Evolutionary conservation across 1,139 yeast genomes (phyloP).

Genomic region (Taphrina pruni): DNA sequence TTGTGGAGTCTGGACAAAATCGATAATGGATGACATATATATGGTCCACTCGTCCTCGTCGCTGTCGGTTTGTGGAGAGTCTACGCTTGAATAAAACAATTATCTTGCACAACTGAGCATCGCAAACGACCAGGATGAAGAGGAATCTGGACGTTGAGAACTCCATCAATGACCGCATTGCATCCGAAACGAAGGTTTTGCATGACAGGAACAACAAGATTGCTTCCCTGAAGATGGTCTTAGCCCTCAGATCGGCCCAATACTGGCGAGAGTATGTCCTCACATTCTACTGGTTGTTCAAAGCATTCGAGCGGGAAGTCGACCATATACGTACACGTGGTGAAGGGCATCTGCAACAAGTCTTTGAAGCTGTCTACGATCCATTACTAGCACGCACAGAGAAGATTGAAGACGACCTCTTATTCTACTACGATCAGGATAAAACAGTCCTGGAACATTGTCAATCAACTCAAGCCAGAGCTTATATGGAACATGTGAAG

Average conservation of each 20-base stretch:
- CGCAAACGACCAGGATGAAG: not conserved
- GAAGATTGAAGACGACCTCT: constrained; percentile 65
- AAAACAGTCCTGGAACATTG: constrained; percentile 61
- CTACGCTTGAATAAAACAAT: no score
- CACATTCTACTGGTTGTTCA: constrained; percentile 75
- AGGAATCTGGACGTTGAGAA: not conserved
- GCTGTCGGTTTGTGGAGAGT: no score
- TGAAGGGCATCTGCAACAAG: constrained; percentile 56
- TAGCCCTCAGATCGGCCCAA: constrained; percentile 75
- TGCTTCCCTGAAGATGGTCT: constrained; percentile 71
- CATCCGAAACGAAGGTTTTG: constrained; percentile 58
- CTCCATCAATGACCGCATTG: constrained; percentile 47
- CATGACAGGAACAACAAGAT: constrained; percentile 75
- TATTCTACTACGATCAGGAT: constrained; percentile 67
- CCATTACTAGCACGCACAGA: constrained; percentile 72
- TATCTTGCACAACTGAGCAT: not conserved
- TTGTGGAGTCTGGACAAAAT: not conserved
- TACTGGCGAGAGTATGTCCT: constrained; percentile 77
- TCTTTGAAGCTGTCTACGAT: constrained; percentile 58
- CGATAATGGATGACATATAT: no score
- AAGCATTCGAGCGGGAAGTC: constrained; percentile 63
- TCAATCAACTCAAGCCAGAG: constrained; percentile 65
- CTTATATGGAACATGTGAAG: constrained; percentile 66
- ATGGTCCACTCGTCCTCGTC: no score
- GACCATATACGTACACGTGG: constrained; percentile 46